Evolutionary conservation across 2,329 filamentous ascomycete species (phyloP), one percentile per base, ranked within the genome.

Genomic region (Monosporascus sp.): DNA sequence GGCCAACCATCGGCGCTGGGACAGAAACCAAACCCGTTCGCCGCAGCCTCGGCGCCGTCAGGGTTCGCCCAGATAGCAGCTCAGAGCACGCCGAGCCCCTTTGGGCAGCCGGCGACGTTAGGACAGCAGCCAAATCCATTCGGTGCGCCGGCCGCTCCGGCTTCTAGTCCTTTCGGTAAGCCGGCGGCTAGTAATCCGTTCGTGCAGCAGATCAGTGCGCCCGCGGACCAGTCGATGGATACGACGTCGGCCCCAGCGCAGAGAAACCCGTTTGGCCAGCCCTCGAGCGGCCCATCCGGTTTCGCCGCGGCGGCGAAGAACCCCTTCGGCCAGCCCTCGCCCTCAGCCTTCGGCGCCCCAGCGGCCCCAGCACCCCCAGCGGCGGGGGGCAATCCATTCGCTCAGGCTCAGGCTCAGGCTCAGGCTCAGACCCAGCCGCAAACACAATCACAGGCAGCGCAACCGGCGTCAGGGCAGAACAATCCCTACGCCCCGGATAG

Each of bases 401-500:
- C 65, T 55, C 49, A 54, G 52, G 27, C 9, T 9, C 24, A 38
- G 54, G 16, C 49, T 51, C 37, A 47, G 53, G 31, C 31, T 9
- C 24, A 38, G 54, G 16, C 49, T 51, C 37, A 47, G 53, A 11
- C 31, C 31, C 60, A 59, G 49, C 37, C 51, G 2, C 41, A 53
- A 52, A 9, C 53, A 27, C 56, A 59, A 14, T 48, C 63, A 1
- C 58, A 61, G 45, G 54, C 16, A 37, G 50, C 59, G 40, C 51
- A 59, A 48, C 31, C 45, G 22, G 48, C 40, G 37, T 35, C 35
- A 55, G 58, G 6, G 52, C 54, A 9, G 26, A 60, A 54, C 37
- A 70, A 64, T 49, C 78, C 78, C 2, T 80, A 79, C 56, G 69
- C 72, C 1, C 74, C 76, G 1, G 66, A 62, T 6, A 77, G 74